Evolutionary conservation across 1,284 basidiomycete genomes (phyloP).

Genomic region (Cerioporus squamosus): DNA sequence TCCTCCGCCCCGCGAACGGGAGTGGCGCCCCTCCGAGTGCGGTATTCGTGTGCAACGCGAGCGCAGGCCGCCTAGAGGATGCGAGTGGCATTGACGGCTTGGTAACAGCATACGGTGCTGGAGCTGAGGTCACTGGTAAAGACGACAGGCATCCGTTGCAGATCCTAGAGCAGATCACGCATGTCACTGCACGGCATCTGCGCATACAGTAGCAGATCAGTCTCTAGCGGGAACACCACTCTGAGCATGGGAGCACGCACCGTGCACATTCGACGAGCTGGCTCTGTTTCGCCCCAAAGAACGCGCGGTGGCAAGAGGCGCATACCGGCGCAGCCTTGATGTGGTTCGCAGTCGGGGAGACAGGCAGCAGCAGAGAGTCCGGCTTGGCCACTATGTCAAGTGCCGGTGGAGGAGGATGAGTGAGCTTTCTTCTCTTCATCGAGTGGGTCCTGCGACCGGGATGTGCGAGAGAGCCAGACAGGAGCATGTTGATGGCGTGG

Average conservation of each 20-base stretch:
- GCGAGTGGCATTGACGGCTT: constrained; percentile 23
- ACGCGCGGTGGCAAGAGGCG: constrained; percentile 24
- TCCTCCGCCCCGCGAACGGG: constrained; percentile 13
- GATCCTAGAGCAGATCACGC: constrained; percentile 37
- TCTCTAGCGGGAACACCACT: neutral
- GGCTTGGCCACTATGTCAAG: no score
- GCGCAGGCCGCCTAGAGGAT: constrained; percentile 17
- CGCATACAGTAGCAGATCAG: neutral
- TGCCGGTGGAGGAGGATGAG: neutral
- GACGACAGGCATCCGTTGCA: constrained; percentile 33
- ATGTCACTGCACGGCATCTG: constrained; percentile 36
- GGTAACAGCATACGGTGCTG: constrained; percentile 27
- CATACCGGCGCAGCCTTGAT: constrained; percentile 7
- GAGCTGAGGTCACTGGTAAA: constrained; percentile 27
- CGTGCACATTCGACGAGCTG: constrained; percentile 25
- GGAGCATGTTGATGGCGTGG: no score
- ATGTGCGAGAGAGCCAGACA: no score
- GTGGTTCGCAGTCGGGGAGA: neutral
- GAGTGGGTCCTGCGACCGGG: neutral
- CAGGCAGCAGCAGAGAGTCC: neutral
- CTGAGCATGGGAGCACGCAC: constrained; percentile 15
- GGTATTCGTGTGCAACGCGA: constrained; percentile 18
- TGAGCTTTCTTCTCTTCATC: constrained; percentile 14
- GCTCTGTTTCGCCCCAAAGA: constrained; percentile 7
- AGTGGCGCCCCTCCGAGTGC: neutral